A percentile compares a stretch with the other conserved stretches of the same genome.
Conservation (phyloP, 345 rosid species). For the Carallia pectinifolia region DNA sequence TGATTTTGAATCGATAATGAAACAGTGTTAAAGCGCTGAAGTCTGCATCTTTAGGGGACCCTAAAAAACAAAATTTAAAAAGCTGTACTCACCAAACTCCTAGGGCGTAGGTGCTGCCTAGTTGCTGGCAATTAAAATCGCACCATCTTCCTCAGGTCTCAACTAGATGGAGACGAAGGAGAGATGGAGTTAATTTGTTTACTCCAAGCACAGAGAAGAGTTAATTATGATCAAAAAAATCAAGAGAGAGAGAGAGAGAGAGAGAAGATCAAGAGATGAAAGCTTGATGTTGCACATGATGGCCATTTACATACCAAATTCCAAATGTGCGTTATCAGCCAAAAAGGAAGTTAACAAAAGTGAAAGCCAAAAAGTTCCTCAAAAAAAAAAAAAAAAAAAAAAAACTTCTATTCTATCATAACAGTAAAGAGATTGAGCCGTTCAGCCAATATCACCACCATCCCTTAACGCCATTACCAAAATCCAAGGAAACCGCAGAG, state of each 20-base stretch:
- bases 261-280: not conserved
- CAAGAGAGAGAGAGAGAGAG: too few species aligned
- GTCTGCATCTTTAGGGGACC: constrained; percentile 27
- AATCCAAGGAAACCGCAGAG: constrained; percentile 1
- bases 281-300: not conserved
- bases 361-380: not conserved
- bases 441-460: constrained; percentile 50
- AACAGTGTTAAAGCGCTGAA: constrained; percentile 29
- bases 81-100: not conserved
- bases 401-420: not conserved
- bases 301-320: not conserved
- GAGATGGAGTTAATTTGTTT: not conserved
- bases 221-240: not conserved
- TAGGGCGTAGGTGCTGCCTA: constrained; percentile 3
- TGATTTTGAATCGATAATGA: constrained; percentile 22
- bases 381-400: too few species aligned
- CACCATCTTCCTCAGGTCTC: not conserved
- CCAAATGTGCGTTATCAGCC: not conserved
- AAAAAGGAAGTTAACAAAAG: not conserved
- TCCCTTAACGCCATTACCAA: constrained; percentile 12
- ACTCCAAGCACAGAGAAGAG: not conserved
- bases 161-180: not conserved
- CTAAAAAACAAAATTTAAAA: not conserved
- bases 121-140: not conserved
- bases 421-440: constrained; percentile 43